Base-by-base conservation (phyloP, 2,329 filamentous ascomycete species). In the Fusarium irregulare region DNA sequence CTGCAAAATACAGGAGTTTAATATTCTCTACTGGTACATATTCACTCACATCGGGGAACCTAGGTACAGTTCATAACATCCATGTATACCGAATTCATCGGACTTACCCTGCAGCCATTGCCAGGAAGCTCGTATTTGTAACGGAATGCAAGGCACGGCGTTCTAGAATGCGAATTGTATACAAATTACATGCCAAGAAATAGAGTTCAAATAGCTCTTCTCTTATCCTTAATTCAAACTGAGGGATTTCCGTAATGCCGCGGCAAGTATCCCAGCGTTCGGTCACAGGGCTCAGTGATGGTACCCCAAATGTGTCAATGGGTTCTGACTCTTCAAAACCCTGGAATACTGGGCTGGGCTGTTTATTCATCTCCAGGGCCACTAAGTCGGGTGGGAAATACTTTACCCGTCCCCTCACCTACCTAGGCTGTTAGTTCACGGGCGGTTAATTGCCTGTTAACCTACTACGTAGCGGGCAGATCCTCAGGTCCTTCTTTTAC, bases 401-500 rank as follows among this genome's bases (percentile, higher is more conserved):
- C 11, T 14, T 25, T 41, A 20, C 23, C 12, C 20, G 20, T 18
- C 20, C 20, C 20, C 28, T 37, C 11, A 13, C 47, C 34, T n/a
- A 8, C 47, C 34, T n/a, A 8, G 34, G 34, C 34, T 37, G 14
- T 14, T 37, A 37, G 47, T 37, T 12, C 20, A 13, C 16, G 28
- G 12, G 27, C 27, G 30, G 21, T 25, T 13, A n/a, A 20, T 27
- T 11, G 27, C 27, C 27, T 11, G 27, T 5, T n/a, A n/a, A 37
- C 32, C 18, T 37, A 30, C 12, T 37, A 18, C 8, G 32, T 40
- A 40, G 30, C 14, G 44, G 30, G 28, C 21, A 28, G 54, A 56
- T 50, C 30, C n/a, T n/a, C 51, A 55, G 34, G 34, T 23, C 23
- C 18, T 55, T 40, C 34, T 32, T 34, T 53, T 60, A 53, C 54